Evolutionary conservation across 805 yeast genomes (phyloP), one percentile per base, ranked within the genome.

Genomic region (Candida cerambycidarum): DNA sequence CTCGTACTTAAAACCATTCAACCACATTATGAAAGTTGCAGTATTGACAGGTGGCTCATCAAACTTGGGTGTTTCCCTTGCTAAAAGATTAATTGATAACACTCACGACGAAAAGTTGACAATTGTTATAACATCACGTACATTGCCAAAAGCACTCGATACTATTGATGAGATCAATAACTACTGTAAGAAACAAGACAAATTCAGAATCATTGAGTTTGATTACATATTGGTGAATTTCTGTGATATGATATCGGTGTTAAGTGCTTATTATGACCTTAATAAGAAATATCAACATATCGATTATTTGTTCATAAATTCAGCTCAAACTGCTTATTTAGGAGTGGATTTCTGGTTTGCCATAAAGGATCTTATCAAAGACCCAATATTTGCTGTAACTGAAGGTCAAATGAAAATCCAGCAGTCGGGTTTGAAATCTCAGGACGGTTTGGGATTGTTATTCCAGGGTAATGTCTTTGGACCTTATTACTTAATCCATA

Each of bases 391-490:
- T 36, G 93, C 93, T 2, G 92, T 84, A n/a, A 93, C 98, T 0
- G 80, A 77, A 45, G 97, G 97, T 7, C 80, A 82, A 1, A 90
- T 86, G 65, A 89, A 92, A 63, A 75, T 85, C 29, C 98, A 93
- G 69, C 73, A 76, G 44, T 73, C 79, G 13, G 97, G 97, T 3
- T 82, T 83, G 18, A 80, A 76, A 55, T 79, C 96, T 1, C 60
- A 56, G 14, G 99, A 93, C 62, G 89, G 79, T 0, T 53, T 92
- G 71, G 97, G 98, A 1, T 67, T 85, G 23, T 89, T 89, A 3
- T 93, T 92, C 68, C 96, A 93, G 63, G 95, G 93, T 4, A 93
- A 93, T 58, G 96, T 92, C n/a, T 88, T 93, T 65, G 96, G 96
- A 0, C 98, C 98, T 2, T 90, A 86, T 67, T 93, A 82, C 61